Evolutionary conservation across 306 rosid genomes (phyloP).

Genomic region (Vigna mungo): DNA sequence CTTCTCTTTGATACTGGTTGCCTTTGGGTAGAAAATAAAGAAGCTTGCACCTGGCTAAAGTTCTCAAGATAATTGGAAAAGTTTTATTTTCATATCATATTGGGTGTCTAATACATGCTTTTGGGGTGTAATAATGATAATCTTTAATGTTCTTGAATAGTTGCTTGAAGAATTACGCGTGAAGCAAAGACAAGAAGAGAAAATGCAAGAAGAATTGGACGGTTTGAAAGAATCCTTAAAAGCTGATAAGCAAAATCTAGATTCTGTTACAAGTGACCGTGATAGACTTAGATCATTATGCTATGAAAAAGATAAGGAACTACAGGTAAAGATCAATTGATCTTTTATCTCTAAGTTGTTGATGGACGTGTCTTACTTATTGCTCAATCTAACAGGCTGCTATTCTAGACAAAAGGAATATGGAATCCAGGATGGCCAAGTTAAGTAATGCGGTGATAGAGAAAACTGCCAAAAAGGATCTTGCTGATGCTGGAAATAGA

Average conservation of each 20-base stretch:
- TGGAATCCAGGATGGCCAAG: conserved; percentile 70
- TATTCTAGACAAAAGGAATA: conserved; percentile 63
- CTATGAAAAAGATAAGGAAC: conserved; percentile 74
- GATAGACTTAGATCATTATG: conserved; percentile 65
- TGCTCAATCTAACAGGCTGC: conserved; percentile 60
- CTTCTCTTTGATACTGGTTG: conserved; percentile 12
- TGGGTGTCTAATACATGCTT: conserved; percentile 3
- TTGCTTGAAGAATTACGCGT: conserved; percentile 70
- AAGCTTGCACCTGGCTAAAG: not conserved
- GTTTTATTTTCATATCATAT: not conserved
- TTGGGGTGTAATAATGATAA: conserved; percentile 22
- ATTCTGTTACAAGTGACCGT: conserved; percentile 60
- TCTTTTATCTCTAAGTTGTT: conserved; percentile 14
- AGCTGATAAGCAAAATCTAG: conserved; percentile 63
- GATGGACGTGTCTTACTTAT: conserved; percentile 22
- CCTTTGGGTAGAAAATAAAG: conserved; percentile 3
- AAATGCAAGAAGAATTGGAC: conserved; percentile 76
- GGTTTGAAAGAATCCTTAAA: conserved; percentile 67
- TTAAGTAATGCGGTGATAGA: conserved; percentile 62
- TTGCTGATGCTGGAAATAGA: conserved; percentile 56
- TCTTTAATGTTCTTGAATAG: conserved; percentile 53
- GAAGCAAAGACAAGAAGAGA: conserved; percentile 72
- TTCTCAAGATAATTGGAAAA: not conserved
- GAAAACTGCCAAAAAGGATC: conserved; percentile 57
- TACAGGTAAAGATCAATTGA: conserved; percentile 67